Evolutionary conservation across 2,329 filamentous ascomycete genomes (phyloP).

Genomic region (Trichoderma sp.): DNA sequence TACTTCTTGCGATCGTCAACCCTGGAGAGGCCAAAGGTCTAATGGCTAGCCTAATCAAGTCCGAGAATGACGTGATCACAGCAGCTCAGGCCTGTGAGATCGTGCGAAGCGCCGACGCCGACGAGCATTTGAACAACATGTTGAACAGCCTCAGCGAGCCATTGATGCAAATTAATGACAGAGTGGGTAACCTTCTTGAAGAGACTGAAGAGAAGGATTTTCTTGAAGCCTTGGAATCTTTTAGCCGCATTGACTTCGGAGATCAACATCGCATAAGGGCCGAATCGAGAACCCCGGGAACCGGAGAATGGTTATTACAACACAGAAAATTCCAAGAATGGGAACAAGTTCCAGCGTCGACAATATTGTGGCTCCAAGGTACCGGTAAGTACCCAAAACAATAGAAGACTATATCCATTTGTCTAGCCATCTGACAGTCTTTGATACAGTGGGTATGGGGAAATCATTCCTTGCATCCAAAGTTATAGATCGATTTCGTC

Average conservation of each 20-base stretch:
- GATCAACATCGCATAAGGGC: background rate
- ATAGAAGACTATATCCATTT: background rate
- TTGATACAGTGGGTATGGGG: background rate
- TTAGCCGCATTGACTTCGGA: background rate
- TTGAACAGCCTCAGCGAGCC: background rate
- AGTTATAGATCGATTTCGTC: background rate
- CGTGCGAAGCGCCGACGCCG: background rate
- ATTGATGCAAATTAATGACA: background rate
- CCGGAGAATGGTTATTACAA: background rate
- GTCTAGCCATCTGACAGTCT: background rate
- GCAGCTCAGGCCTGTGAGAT: background rate
- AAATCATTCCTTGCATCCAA: background rate
- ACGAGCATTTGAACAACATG: background rate
- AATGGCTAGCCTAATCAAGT: background rate
- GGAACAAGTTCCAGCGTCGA: background rate
- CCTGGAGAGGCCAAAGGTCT: background rate
- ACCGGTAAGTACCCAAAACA: background rate
- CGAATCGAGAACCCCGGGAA: background rate
- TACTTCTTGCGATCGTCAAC: background rate
- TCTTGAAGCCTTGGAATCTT: background rate
- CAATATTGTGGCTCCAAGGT: conserved; percentile 6
- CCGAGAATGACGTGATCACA: background rate
- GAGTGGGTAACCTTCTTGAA: background rate
- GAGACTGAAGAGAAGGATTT: background rate
- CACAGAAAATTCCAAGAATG: background rate